Base-by-base conservation (phyloP, 441 rosid genomes). In the Syzygium malaccense region DNA sequence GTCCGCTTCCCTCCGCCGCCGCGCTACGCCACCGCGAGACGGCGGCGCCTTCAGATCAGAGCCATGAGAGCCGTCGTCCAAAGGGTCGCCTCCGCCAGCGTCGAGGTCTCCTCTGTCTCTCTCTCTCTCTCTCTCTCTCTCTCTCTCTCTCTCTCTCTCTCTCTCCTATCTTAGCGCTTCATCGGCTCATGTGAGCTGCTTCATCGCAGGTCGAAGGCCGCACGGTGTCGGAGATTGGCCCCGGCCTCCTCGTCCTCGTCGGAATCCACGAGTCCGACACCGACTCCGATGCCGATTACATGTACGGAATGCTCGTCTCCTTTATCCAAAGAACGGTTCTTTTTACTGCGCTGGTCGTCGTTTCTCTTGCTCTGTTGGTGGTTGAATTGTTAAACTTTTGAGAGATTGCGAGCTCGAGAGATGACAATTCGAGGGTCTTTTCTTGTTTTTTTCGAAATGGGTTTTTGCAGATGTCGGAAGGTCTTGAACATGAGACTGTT, bases 11-110 rank as follows among this genome's bases (percentile, higher is more conserved):
- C 60, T 30, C 30, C 30, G 60, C 84, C 37, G 85, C 66, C 88
- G 55, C 80, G n/a, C 30, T 49, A 11, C 88, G 32, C 54, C 17
- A 10, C 37, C 41, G n/a, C 37, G 51, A 71, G 23, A 37, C 90
- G 58, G 78, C 94, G 91, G 85, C 51, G 87, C 56, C 32, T 41
- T 14, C 66, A 41, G 86, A 90, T 95, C 89, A 92, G 90, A 90
- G 96, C 97, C 91, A 98, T 98, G 99, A 92, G 97, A 92, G 98
- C 99, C 85, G 94, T 95, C 62, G 95, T 96, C 66, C 99, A 98
- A 90, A 92, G 99, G 90, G 99, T 96, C 71, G 41, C 94, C 88
- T 96, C 98, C 33, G 96, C 99, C 86, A 94, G 96, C 88, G 98
- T 96, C 89, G 94, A 95, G 93, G 99, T 96, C 83, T 75, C 2